Base-by-base conservation (phyloP, 305 asterid species). In the Fraxinus latifolia region DNA sequence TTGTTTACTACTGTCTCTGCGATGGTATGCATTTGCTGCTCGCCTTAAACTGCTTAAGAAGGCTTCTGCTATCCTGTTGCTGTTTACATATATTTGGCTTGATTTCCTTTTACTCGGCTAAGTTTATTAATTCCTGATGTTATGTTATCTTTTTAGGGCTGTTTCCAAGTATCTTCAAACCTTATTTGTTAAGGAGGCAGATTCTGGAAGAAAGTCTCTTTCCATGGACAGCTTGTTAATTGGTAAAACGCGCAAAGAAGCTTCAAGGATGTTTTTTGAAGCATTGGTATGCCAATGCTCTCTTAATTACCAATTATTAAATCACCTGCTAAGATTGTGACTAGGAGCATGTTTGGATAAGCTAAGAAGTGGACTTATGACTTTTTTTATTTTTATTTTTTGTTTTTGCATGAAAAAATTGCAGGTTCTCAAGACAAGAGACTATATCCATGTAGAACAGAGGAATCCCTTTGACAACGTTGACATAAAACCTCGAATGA, bases 241-340 rank as follows among this genome's bases (percentile, higher is more conserved):
- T 79, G 95, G 97, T 19, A 95, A 95, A 94, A 85, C 98, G 1
- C 92, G 97, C 83, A 95, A 95, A 91, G 99, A 95, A 89, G 98
- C 99, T 1, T 94, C 97, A 19, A 90, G 99, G 31, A 60, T 60
- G 70, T 60, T 60, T 60, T 60, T 60, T 60, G 70, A 94, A 87
- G 79, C 99, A 82, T 79, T 95, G 99, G 99, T 95, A 93, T 8
- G 90, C 42, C 34, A 7, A 5, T 9, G 19, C 31, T 60, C 74
- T 15, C 9, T 25, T 68, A 29, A 4, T 29, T 11, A 14, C 37
- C 39, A 25, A 9, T 9, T 23, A 23, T 31, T 21, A 7, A 21
- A 60, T 21, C 70, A 60, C 31, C 68, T 19, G 68, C 68, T 19
- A 58, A 58, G 67, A 60, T 60, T 23, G 14, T 60, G 70, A 60